These are phyloP conservation scores for Castanospermum australe DNA, from an alignment of 306 rosid species.

Conservation along the genomic window DNA sequence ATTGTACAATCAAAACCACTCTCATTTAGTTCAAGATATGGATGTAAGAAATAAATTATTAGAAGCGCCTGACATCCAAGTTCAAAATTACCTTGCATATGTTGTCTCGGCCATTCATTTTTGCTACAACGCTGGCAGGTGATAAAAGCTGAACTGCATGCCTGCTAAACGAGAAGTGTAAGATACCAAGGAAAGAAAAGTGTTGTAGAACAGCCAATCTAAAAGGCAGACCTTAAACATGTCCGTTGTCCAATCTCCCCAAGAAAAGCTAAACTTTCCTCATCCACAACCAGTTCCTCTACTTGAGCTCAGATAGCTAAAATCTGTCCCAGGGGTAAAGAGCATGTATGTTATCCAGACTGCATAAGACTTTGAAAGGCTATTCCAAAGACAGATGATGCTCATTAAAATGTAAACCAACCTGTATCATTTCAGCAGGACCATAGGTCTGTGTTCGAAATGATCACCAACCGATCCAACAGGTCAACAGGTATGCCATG, in stretches of 20 bases:
- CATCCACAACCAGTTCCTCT: conserved; percentile 82
- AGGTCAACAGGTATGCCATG: conserved; percentile 98
- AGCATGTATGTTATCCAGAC: background rate
- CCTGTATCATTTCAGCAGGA: conserved; percentile 98
- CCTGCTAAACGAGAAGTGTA: conserved; percentile 41
- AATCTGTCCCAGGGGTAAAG: conserved; percentile 52
- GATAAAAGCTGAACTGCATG: conserved; percentile 91
- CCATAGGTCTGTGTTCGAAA: conserved; percentile 79
- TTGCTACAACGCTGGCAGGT: conserved; percentile 87
- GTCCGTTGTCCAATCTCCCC: conserved; percentile 84
- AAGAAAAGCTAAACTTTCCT: conserved; percentile 89
- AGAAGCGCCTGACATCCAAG: conserved; percentile 7
- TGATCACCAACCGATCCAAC: conserved; percentile 84
- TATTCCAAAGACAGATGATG: background rate
- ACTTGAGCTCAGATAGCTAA: conserved; percentile 92
- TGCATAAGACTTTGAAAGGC: background rate
- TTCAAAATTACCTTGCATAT: conserved; percentile 73
- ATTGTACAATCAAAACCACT: conserved; percentile 9
- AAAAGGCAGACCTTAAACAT: conserved; percentile 68
- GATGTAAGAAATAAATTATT: background rate
- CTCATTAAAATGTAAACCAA: no score
- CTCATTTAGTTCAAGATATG: background rate
- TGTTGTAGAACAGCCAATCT: conserved; percentile 9
- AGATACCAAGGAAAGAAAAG: conserved; percentile 21
- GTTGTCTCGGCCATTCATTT: conserved; percentile 87